Evolutionary conservation across 345 rosid genomes (phyloP), one percentile per base, ranked within the genome.

Genomic region (Pelargonium nanum): DNA sequence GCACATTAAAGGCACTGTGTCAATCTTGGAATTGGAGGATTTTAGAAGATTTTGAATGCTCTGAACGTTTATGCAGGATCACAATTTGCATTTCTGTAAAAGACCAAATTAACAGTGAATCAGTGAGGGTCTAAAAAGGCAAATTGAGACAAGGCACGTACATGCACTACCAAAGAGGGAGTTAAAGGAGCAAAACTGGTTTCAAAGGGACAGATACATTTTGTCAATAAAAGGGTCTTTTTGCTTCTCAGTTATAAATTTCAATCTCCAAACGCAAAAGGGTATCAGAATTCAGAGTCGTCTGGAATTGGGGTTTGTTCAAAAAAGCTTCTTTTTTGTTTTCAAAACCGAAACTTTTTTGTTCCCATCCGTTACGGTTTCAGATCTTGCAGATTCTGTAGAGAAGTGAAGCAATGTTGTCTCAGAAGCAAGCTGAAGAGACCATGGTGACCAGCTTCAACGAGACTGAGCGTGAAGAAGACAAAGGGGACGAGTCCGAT

Each of bases 351-450:
- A n/a, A n/a, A n/a, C n/a, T n/a, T 34, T 28, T 7, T 28, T 28
- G 4, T 28, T 7, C 7, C 32, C 15, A 44, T 12, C 44, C 22
- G 17, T 57, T 26, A 26, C 7, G 51, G 53, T 63, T 72, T 52
- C 68, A 74, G 69, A 66, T 72, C 71, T 60, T 20, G 51, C 52
- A 50, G 52, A 10, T 19, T 9, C 1, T 64, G 60, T 28, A 55
- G 26, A 64, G 59, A 53, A 53, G 56, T 26, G 74, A 60, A 61
- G 65, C 23, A 57, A 82, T 73, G 80, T 40, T 70, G 63, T 60
- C 72, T 22, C 77, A 73, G 69, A 80, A 70, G 68, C 79, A 74
- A 70, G 77, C 81, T 19, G 81, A 82, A 60, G 86, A 81, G 45
- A 80, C 62, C 15, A 77, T 83, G 78, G 81, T 83, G 15, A 68